A percentile compares a stretch with the other conserved stretches of the same genome.
Conservation (phyloP, 768 basidiomycete species). For the Mrakia blollopis region DNA sequence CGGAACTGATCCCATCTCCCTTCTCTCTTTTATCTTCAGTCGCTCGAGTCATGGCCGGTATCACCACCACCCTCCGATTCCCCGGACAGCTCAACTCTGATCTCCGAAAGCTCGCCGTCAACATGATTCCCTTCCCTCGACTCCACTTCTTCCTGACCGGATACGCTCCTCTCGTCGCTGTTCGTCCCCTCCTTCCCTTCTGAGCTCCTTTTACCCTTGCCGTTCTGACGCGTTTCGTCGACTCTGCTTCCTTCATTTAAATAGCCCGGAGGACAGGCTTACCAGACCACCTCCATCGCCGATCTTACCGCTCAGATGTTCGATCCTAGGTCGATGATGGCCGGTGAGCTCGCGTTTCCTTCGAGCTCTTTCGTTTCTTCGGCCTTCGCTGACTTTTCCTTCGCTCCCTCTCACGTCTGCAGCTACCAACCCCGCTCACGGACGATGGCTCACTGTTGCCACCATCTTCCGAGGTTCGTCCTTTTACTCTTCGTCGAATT, state of each 20-base stretch:
- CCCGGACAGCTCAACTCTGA: constrained; percentile 45
- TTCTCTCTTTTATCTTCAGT: neutral
- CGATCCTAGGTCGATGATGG: constrained; percentile 99
- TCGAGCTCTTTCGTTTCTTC: neutral
- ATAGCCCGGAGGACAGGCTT: constrained; percentile 55
- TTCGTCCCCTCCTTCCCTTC: constrained; percentile 51
- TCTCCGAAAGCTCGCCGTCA: constrained; percentile 45
- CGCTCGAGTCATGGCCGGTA: constrained; percentile 74
- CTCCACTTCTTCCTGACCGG: constrained; percentile 96
- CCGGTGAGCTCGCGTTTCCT: constrained; percentile 40
- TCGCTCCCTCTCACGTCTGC: neutral
- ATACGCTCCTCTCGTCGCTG: constrained; percentile 80
- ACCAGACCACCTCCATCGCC: constrained; percentile 92
- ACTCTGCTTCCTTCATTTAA: neutral
- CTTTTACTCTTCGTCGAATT: neutral
- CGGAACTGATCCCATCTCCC: neutral
- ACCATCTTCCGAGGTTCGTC: constrained; percentile 77
- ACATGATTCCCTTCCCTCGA: constrained; percentile 81
- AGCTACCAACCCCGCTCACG: constrained; percentile 49
- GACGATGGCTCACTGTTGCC: constrained; percentile 81
- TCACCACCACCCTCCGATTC: constrained; percentile 56
- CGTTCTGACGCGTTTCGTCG: constrained; percentile 59
- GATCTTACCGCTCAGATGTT: constrained; percentile 99
- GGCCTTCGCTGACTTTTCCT: neutral
- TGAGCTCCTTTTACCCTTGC: neutral